Percentiles rank a stretch among this genome's conserved stretches.
Evolutionary conservation across 495 filamentous ascomycete species (phyloP).

Genomic region (Talaromyces wortmannii): DNA sequence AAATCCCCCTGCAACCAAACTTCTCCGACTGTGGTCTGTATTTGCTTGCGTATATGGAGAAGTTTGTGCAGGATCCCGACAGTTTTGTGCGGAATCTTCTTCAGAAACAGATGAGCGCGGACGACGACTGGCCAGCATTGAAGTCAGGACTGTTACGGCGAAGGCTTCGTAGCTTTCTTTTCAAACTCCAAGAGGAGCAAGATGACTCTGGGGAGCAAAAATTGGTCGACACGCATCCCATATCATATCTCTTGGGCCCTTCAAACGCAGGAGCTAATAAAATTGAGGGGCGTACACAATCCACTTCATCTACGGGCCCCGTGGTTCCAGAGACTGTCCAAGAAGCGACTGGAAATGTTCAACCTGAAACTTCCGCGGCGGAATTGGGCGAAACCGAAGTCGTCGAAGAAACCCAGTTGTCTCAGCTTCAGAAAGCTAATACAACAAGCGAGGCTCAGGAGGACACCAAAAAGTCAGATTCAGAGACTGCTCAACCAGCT

Average conservation of each 20-base stretch:
- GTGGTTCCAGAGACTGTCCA: neutral
- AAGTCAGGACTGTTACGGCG: conserved; percentile 43
- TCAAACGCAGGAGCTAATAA: neutral
- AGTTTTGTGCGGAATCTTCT: conserved; percentile 53
- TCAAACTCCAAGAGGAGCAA: conserved; percentile 42
- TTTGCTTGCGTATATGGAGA: conserved; percentile 72
- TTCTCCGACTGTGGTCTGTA: conserved; percentile 86
- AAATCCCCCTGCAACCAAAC: conserved; percentile 75
- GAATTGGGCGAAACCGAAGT: neutral
- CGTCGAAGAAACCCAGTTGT: conserved; percentile 1
- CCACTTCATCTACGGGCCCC: neutral
- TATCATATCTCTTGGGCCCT: conserved; percentile 30
- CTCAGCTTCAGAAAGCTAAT: neutral
- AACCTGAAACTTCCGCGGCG: neutral
- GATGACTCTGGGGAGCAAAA: conserved; percentile 6
- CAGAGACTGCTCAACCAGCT: neutral
- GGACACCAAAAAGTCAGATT: neutral
- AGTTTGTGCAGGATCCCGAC: conserved; percentile 67
- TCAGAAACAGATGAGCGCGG: conserved; percentile 32
- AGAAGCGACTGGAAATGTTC: neutral
- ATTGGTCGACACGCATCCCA: conserved; percentile 24
- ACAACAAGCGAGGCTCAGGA: neutral
- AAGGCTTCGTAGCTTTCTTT: conserved; percentile 45
- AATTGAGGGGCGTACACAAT: neutral
- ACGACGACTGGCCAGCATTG: conserved; percentile 49